Evolutionary conservation across 2,329 filamentous ascomycete genomes (phyloP).

Genomic region (Fusarium sp.): DNA sequence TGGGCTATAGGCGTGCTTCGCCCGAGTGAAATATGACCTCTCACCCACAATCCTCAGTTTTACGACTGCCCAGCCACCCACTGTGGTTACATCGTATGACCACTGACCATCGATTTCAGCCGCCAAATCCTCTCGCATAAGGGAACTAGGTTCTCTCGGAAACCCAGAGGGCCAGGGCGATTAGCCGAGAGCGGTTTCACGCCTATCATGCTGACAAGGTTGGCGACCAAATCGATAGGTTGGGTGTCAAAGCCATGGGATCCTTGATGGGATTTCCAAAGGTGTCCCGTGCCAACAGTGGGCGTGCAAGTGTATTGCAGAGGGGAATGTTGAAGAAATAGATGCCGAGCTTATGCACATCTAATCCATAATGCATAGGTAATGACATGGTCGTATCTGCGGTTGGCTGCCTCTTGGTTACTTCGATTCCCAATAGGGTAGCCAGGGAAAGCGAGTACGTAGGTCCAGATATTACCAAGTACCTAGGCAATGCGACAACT

Average conservation of each 20-base stretch:
- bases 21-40: neutral
- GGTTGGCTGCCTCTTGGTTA: neutral
- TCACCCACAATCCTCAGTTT: neutral
- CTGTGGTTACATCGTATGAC: constrained; percentile 4
- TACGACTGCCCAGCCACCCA: neutral
- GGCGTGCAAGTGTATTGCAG: neutral
- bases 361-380: neutral
- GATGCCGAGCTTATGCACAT: neutral
- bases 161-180: neutral
- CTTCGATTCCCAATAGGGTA: neutral
- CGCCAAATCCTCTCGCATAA: neutral
- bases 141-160: neutral
- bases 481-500: neutral
- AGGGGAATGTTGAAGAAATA: neutral
- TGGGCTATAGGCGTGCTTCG: neutral
- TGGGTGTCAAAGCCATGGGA: neutral
- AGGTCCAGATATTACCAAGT: neutral
- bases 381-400: neutral
- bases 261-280: neutral
- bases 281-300: neutral
- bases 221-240: neutral
- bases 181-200: neutral
- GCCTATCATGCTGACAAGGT: constrained; percentile 2
- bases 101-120: neutral
- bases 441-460: neutral